These are phyloP conservation scores for Phytophthora uliginosa DNA, from an alignment of 352 stramenopile species.

Conservation along the genomic window DNA sequence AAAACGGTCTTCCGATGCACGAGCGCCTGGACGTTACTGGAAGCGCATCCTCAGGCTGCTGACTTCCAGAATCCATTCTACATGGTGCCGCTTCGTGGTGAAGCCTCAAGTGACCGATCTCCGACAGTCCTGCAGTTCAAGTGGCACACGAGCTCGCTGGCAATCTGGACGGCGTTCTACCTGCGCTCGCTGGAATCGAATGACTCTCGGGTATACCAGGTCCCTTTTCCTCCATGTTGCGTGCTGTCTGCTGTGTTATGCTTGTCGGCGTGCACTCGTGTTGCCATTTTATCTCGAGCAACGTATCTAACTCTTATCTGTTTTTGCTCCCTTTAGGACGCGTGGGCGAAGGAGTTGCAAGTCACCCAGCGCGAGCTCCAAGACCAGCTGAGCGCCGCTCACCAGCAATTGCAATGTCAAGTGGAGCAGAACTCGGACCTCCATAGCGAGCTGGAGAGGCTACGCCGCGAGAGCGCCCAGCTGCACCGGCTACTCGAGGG, in stretches of 20 bases:
- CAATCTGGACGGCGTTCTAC: constrained; percentile 89
- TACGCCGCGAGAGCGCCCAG: constrained; percentile 73
- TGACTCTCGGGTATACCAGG: constrained; percentile 81
- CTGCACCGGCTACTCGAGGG: constrained; percentile 70
- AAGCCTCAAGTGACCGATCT: constrained; percentile 58
- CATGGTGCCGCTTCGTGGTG: constrained; percentile 56
- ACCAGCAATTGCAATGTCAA: constrained; percentile 78
- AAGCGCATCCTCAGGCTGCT: constrained; percentile 40
- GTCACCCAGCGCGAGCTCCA: constrained; percentile 84
- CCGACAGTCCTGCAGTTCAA: constrained; percentile 85
- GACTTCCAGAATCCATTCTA: constrained; percentile 89
- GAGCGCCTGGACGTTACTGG: constrained; percentile 75
- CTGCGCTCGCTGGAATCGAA: constrained; percentile 86
- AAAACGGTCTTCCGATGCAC: constrained; percentile 70
- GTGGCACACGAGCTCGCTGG: constrained; percentile 87
- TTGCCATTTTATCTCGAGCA: constrained; percentile 2
- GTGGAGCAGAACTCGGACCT: constrained; percentile 81
- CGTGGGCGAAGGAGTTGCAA: constrained; percentile 87
- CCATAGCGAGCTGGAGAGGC: constrained; percentile 67
- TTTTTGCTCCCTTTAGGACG: constrained; percentile 51
- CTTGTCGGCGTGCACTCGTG: neutral
- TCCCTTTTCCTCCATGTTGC: constrained; percentile 39
- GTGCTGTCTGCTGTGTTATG: constrained; percentile 1
- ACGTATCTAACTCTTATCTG: neutral
- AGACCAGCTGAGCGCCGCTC: constrained; percentile 67